Conservation (phyloP, 116 monocot species). For the Thalassia testudinum region DNA sequence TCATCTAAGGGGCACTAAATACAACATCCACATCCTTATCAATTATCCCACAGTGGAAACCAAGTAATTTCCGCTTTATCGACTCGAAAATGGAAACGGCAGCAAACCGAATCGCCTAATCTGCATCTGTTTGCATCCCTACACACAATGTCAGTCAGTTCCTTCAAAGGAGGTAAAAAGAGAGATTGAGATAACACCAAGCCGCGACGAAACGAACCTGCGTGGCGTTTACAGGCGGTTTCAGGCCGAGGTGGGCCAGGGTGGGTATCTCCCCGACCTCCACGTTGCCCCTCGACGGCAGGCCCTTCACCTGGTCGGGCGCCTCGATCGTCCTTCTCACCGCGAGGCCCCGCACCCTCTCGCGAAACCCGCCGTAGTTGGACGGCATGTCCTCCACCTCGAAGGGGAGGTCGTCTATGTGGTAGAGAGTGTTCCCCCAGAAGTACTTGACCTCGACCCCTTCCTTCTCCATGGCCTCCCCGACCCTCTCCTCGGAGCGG, state of each 20-base stretch:
- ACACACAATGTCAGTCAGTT: too few relatives aligned
- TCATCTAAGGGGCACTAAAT: too few relatives aligned
- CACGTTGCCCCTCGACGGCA: constrained; percentile 44
- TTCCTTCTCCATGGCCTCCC: constrained; percentile 51
- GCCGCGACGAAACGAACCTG: too few relatives aligned
- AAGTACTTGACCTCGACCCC: constrained; percentile 73
- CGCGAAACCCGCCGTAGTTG: constrained; percentile 62
- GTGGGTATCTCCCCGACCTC: constrained; percentile 59
- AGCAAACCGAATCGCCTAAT: too few relatives aligned
- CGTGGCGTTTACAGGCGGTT: constrained; percentile 12
- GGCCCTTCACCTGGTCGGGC: constrained; percentile 47
- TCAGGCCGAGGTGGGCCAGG: constrained; percentile 51
- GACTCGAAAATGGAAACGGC: too few relatives aligned
- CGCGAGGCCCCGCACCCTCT: constrained; percentile 32
- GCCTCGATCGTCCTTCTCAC: constrained; percentile 61
- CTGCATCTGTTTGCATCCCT: too few relatives aligned
- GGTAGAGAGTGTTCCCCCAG: constrained; percentile 75
- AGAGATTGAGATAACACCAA: too few relatives aligned
- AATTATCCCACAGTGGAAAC: too few relatives aligned
- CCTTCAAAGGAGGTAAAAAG: too few relatives aligned
- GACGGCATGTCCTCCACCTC: constrained; percentile 54
- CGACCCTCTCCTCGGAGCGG: constrained; percentile 41
- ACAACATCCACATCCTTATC: too few relatives aligned
- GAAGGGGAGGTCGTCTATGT: constrained; percentile 56
- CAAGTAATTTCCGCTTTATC: too few relatives aligned